These are phyloP conservation scores for Cordyceps javanica DNA, from an alignment of 2,329 filamentous ascomycete species.

Conservation along the genomic window DNA sequence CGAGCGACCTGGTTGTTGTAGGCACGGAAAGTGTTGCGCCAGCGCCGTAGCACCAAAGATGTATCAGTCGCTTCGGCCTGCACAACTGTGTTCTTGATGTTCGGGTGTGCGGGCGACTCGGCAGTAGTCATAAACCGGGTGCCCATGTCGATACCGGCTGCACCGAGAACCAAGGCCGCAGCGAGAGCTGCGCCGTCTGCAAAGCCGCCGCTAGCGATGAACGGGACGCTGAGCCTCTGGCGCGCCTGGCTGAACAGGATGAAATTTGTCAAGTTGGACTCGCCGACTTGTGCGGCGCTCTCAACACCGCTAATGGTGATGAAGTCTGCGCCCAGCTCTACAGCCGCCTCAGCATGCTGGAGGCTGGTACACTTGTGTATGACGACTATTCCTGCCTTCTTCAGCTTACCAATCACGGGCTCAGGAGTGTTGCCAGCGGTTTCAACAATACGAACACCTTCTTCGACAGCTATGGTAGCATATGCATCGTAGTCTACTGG, in stretches of 20 bases:
- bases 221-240: conserved; percentile 77
- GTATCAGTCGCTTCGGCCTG: conserved; percentile 86
- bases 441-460: conserved; percentile 86
- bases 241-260: conserved; percentile 79
- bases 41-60: conserved; percentile 75
- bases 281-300: conserved; percentile 84
- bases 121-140: conserved; percentile 95
- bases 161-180: conserved; percentile 81
- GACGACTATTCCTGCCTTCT: conserved; percentile 69
- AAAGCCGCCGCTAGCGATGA: conserved; percentile 93
- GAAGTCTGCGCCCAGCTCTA: conserved; percentile 94
- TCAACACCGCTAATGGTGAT: conserved; percentile 96
- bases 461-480: conserved; percentile 86
- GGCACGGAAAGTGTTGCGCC: conserved; percentile 86
- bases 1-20: conserved; percentile 85
- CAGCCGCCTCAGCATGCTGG: conserved; percentile 80
- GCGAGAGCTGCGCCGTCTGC: conserved; percentile 90
- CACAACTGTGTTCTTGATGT: conserved; percentile 92
- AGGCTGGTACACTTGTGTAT: conserved; percentile 98
- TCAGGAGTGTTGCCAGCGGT: conserved; percentile 85
- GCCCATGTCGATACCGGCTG: conserved; percentile 96
- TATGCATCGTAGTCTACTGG: conserved; percentile 90
- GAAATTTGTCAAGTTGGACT: conserved; percentile 83
- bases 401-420: conserved; percentile 82
- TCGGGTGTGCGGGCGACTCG: conserved; percentile 87